Conservation (phyloP, 2,329 filamentous ascomycete genomes). For the Bipolaris bicolor region DNA sequence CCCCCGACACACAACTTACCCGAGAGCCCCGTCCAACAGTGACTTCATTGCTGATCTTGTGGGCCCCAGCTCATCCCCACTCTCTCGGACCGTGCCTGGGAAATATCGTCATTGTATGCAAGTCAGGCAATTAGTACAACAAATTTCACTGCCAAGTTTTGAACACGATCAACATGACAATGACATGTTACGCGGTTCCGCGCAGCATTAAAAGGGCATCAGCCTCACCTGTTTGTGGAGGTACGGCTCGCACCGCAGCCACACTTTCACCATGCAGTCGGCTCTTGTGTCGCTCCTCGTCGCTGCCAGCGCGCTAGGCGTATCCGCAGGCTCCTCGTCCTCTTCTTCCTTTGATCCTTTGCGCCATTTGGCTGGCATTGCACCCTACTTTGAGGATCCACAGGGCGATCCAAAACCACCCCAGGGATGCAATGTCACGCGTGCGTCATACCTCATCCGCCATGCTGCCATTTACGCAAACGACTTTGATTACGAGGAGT, state of each 20-base stretch:
- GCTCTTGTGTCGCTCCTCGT: slow-evolving; percentile 31
- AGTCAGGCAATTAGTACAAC: slow-evolving; percentile 1
- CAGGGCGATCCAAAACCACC: slow-evolving; percentile 55
- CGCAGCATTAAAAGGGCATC: slow-evolving; percentile 8
- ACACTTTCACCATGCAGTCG: slow-evolving; percentile 22
- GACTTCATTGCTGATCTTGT: too few relatives aligned
- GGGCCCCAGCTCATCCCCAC: neutral
- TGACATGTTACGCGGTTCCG: slow-evolving; percentile 15
- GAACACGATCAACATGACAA: neutral
- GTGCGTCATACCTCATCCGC: slow-evolving; percentile 57
- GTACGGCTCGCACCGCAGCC: slow-evolving; percentile 17
- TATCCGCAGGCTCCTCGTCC: slow-evolving; percentile 38
- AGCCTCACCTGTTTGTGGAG: slow-evolving; percentile 4
- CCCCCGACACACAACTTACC: too few relatives aligned
- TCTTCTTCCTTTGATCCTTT: slow-evolving; percentile 56
- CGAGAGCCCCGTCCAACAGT: too few relatives aligned
- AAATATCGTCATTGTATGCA: slow-evolving; percentile 24
- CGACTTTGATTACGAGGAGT: slow-evolving; percentile 59
- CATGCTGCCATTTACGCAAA: slow-evolving; percentile 61
- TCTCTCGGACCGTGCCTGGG: slow-evolving; percentile 14
- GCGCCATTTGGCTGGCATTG: slow-evolving; percentile 57
- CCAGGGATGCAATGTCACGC: slow-evolving; percentile 59
- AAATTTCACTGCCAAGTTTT: slow-evolving; percentile 5
- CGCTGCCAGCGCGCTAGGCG: slow-evolving; percentile 34
- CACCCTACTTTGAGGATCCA: slow-evolving; percentile 59